Evolutionary conservation across 2,329 filamentous ascomycete genomes (phyloP).

Genomic region (Stagonosporopsis cucurbitacearum): DNA sequence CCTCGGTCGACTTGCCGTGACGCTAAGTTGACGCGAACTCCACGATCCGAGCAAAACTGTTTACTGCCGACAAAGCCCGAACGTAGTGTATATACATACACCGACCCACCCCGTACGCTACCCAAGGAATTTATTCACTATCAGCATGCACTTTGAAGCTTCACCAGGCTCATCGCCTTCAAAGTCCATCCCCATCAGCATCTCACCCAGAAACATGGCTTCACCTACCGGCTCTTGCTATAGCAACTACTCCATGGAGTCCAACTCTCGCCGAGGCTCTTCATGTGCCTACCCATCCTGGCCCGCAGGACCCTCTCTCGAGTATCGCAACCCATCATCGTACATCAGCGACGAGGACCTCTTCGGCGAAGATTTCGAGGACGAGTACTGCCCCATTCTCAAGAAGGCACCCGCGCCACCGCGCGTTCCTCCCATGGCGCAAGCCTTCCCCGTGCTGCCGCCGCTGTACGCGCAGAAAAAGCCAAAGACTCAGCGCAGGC

Average conservation of each 20-base stretch:
- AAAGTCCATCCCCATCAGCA: slow-evolving; percentile 48
- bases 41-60: slow-evolving; percentile 19
- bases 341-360: slow-evolving; percentile 53
- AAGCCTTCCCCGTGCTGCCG: slow-evolving; percentile 47
- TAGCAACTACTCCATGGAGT: slow-evolving; percentile 44
- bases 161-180: slow-evolving; percentile 47
- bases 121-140: not conserved
- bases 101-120: slow-evolving; percentile 36
- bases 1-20: slow-evolving; percentile 40
- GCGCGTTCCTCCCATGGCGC: slow-evolving; percentile 44
- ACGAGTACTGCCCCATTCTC: slow-evolving; percentile 44
- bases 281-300: slow-evolving; percentile 51
- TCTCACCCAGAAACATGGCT: slow-evolving; percentile 44
- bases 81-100: slow-evolving; percentile 34
- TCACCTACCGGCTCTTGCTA: slow-evolving; percentile 46
- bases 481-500: slow-evolving; percentile 49
- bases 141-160: slow-evolving; percentile 46
- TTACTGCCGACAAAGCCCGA: slow-evolving; percentile 35
- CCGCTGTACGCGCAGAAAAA: slow-evolving; percentile 51
- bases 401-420: slow-evolving; percentile 50
- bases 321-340: slow-evolving; percentile 47
- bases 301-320: slow-evolving; percentile 48
- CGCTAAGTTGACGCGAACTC: slow-evolving; percentile 28
- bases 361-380: slow-evolving; percentile 49
- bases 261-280: slow-evolving; percentile 40